phyloP scores from a whole-genome alignment of 2,329 filamentous ascomycete species.

The Venturia oleaginea region DNA sequence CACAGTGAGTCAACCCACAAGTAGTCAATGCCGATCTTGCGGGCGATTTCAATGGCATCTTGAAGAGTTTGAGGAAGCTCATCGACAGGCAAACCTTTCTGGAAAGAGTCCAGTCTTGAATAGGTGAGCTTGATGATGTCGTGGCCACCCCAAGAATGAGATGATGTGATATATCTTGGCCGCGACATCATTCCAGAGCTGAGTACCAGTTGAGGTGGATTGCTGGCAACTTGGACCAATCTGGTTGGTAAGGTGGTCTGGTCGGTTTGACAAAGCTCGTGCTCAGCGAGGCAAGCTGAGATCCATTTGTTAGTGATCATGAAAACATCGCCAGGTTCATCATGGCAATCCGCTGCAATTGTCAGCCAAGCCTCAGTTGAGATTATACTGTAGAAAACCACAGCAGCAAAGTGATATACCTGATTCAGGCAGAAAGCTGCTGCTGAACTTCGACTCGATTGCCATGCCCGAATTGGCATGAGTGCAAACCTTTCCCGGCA shows the following conservation, averaged over 20 bases:
- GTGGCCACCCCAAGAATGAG: slow-evolving; percentile 12
- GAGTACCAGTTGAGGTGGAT: neutral
- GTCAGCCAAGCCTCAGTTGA: neutral
- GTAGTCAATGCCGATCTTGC: neutral
- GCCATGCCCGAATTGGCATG: neutral
- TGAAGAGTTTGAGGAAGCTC: slow-evolving; percentile 9
- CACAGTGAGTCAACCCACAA: slow-evolving; percentile 13
- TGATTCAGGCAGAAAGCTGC: neutral
- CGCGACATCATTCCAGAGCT: neutral
- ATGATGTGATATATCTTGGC: slow-evolving; percentile 10
- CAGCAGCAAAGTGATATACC: neutral
- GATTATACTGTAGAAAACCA: neutral
- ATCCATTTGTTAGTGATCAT: neutral
- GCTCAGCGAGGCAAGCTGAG: neutral
- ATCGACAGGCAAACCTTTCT: neutral
- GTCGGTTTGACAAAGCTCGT: neutral
- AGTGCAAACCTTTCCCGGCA: neutral
- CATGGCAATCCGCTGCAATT: neutral
- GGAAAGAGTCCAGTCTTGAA: neutral
- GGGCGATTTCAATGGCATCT: slow-evolving; percentile 7
- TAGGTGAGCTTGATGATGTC: slow-evolving; percentile 1
- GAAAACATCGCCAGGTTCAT: neutral
- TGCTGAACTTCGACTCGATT: neutral
- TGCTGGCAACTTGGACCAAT: neutral
- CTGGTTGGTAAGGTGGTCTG: neutral